Percentiles rank a stretch among this genome's conserved stretches.
Evolutionary conservation across 1,139 yeast genomes (phyloP).

Genomic region (Magnusiomyces magnusii): DNA sequence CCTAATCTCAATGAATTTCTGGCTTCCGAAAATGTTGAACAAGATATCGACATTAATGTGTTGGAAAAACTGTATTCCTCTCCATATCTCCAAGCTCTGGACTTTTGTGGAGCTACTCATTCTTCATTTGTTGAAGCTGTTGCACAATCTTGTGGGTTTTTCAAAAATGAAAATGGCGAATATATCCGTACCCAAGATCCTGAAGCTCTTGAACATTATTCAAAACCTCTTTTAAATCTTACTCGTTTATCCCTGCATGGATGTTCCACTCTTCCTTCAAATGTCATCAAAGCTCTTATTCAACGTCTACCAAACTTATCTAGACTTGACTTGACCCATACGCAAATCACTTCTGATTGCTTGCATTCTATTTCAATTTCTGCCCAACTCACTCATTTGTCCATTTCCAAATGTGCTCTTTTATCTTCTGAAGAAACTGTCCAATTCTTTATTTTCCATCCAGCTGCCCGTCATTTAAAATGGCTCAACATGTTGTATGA

Average conservation of each 20-base stretch:
- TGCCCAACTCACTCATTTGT: conserved; percentile 63
- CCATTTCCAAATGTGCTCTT: conserved; percentile 70
- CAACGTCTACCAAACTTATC: conserved; percentile 52
- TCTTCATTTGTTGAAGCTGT: conserved; percentile 58
- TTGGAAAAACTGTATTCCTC: conserved; percentile 53
- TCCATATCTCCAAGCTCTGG: conserved; percentile 58
- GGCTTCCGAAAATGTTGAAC: conserved; percentile 81
- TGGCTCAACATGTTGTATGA: conserved; percentile 80
- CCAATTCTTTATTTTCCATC: conserved; percentile 65
- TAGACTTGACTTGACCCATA: conserved; percentile 74
- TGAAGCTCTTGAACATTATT: conserved; percentile 1
- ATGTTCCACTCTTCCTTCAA: conserved; percentile 66
- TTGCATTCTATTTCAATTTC: conserved; percentile 45
- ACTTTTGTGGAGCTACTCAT: conserved; percentile 85
- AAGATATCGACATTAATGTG: conserved; percentile 58
- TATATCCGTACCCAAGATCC: not conserved
- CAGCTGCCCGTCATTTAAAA: conserved; percentile 49
- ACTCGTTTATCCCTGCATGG: conserved; percentile 75
- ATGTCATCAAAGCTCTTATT: conserved; percentile 49
- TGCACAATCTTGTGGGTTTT: conserved; percentile 23
- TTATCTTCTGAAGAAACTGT: conserved; percentile 68
- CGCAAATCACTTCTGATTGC: conserved; percentile 57
- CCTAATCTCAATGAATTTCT: conserved; percentile 71
- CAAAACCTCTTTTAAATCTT: conserved; percentile 22
- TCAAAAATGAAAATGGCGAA: conserved; percentile 3